A percentile compares a stretch with the other conserved stretches of the same genome.
Evolutionary conservation across 345 rosid species (phyloP).

Genomic region (Reutealis trisperma): DNA sequence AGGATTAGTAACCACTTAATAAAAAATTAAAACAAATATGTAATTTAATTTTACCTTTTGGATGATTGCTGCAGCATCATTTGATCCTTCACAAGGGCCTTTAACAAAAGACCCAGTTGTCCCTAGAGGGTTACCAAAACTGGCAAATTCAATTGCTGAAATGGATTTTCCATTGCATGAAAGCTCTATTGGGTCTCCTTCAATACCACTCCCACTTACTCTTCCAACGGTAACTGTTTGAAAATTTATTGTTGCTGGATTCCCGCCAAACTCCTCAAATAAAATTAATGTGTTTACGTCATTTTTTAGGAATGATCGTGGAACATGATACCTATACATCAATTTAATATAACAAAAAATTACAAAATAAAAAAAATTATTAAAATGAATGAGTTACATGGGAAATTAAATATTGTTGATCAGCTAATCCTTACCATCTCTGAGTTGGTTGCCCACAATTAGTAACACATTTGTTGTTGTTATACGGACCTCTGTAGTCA

Average conservation of each 20-base stretch:
- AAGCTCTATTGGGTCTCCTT: neutral
- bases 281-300: conserved; percentile 1
- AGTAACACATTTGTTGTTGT: conserved; percentile 19
- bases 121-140: conserved; percentile 15
- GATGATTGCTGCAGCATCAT: neutral
- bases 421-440: conserved; percentile 37
- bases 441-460: conserved; percentile 64
- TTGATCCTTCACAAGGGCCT: conserved; percentile 5
- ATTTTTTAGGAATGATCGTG: conserved; percentile 9
- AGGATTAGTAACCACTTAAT: too few relatives aligned
- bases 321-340: conserved; percentile 15
- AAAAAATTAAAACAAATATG: neutral
- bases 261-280: conserved; percentile 21
- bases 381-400: too few relatives aligned
- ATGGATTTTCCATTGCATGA: neutral
- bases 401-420: too few relatives aligned
- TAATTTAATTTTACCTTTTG: neutral
- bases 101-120: conserved; percentile 1
- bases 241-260: conserved; percentile 6
- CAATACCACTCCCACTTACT: neutral
- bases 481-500: conserved; percentile 23
- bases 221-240: conserved; percentile 2
- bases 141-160: conserved; percentile 6
- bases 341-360: too few relatives aligned
- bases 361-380: too few relatives aligned